These are phyloP conservation scores for Polytrichum commune DNA, from an alignment of 225 moss, liverwort and hornwort species.

Conservation along the genomic window DNA sequence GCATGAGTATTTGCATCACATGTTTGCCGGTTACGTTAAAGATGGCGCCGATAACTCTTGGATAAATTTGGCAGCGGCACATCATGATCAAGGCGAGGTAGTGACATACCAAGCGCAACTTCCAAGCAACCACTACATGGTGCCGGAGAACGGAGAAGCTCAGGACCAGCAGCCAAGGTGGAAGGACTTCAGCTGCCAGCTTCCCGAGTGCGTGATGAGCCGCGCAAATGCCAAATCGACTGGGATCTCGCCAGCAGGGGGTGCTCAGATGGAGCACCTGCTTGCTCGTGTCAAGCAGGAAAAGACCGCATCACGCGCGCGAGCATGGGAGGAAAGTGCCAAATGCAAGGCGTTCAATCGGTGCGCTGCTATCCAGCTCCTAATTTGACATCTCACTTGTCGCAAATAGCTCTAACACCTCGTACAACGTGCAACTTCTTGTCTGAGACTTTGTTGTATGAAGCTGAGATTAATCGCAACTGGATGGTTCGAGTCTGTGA, in stretches of 20 bases:
- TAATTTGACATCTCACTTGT: too few species aligned
- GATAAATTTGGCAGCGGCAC: constrained; percentile 15
- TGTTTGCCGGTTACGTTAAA: not conserved
- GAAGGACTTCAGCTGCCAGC: constrained; percentile 30
- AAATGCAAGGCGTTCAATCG: constrained; percentile 53
- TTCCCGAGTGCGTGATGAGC: constrained; percentile 39
- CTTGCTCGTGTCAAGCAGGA: constrained; percentile 65
- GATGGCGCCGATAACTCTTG: not conserved
- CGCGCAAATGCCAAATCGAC: constrained; percentile 32
- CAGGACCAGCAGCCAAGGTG: constrained; percentile 4
- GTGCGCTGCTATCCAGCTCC: constrained; percentile 7
- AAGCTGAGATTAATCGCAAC: too few species aligned
- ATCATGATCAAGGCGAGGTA: constrained; percentile 31
- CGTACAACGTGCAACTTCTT: too few species aligned
- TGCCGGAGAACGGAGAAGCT: constrained; percentile 7
- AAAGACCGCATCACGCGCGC: constrained; percentile 45
- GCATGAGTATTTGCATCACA: too few species aligned
- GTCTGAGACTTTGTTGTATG: too few species aligned
- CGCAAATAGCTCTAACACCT: too few species aligned
- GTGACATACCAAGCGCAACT: constrained; percentile 17
- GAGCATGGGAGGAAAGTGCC: constrained; percentile 61
- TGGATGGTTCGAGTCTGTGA: too few species aligned
- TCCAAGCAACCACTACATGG: constrained; percentile 9
- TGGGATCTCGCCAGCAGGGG: constrained; percentile 47
- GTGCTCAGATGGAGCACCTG: constrained; percentile 58